These are phyloP conservation scores for Scheffersomyces amazonensis DNA, from an alignment of 805 yeast species.

Conservation along the genomic window DNA sequence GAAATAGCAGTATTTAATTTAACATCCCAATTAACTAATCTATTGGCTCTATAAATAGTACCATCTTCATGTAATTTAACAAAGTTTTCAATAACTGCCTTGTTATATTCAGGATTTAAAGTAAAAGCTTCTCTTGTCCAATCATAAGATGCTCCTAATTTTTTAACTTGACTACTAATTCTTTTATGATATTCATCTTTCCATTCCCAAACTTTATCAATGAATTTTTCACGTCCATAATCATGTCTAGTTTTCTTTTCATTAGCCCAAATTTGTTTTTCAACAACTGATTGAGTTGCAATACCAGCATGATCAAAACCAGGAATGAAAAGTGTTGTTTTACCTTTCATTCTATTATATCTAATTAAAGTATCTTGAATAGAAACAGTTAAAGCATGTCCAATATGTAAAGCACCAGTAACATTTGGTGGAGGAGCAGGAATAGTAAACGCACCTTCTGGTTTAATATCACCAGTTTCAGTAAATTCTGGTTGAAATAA, in stretches of 20 bases:
- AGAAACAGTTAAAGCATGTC: conserved; percentile 94
- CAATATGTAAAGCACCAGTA: conserved; percentile 97
- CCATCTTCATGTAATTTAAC: conserved; percentile 93
- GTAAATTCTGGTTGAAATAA: conserved; percentile 84
- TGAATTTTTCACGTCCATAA: conserved; percentile 86
- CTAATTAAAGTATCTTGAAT: conserved; percentile 93
- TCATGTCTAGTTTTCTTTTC: conserved; percentile 92
- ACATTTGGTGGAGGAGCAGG: conserved; percentile 99
- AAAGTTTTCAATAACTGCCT: conserved; percentile 87
- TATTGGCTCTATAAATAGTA: conserved; percentile 86
- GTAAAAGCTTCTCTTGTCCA: conserved; percentile 96
- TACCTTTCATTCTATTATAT: conserved; percentile 95
- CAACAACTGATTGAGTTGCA: conserved; percentile 97
- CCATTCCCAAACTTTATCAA: conserved; percentile 96
- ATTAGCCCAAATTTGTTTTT: conserved; percentile 88
- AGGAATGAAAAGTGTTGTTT: conserved; percentile 87
- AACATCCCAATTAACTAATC: conserved; percentile 96
- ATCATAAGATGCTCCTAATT: conserved; percentile 94
- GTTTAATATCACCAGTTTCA: conserved; percentile 68
- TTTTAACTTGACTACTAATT: conserved; percentile 79
- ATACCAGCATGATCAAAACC: conserved; percentile 99
- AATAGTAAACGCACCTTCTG: conserved; percentile 82
- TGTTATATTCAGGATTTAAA: conserved; percentile 70
- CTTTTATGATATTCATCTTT: conserved; percentile 87
- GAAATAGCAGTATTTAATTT: conserved; percentile 93